phyloP scores from a whole-genome alignment of 2,329 filamentous ascomycete genomes.

The Chrysoporthe deuterocubensis region DNA sequence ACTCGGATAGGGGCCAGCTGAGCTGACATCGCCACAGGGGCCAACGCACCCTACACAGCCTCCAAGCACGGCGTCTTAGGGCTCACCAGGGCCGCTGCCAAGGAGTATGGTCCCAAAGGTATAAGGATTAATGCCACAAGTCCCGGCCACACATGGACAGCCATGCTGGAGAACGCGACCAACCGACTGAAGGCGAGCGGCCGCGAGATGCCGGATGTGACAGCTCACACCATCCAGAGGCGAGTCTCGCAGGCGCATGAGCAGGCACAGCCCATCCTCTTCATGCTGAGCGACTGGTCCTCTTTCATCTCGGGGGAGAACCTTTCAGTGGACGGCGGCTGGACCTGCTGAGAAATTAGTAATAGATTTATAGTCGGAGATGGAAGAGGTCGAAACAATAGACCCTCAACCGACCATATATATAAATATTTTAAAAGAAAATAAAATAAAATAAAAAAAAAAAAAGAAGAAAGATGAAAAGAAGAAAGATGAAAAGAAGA shows the following conservation, averaged over 20 bases:
- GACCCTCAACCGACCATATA: not conserved
- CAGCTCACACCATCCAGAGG: conserved; percentile 1
- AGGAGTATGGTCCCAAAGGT: conserved; percentile 35
- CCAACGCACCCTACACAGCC: conserved; percentile 33
- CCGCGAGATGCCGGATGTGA: conserved; percentile 1
- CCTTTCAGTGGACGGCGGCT: not conserved
- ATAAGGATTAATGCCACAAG: conserved; percentile 36
- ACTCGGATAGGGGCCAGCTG: not conserved
- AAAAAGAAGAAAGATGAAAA: not conserved
- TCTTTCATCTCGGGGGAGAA: conserved; percentile 4
- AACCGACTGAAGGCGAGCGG: conserved; percentile 3
- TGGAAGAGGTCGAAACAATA: not conserved
- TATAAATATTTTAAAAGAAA: too few species aligned
- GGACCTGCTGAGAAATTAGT: not conserved
- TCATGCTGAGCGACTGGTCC: conserved; percentile 5
- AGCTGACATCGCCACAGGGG: not conserved
- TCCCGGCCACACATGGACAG: not conserved
- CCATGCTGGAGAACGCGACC: conserved; percentile 2
- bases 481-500: too few species aligned
- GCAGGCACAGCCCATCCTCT: conserved; percentile 4
- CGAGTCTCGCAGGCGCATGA: not conserved
- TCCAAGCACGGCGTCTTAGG: conserved; percentile 41
- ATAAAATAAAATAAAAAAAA: too few species aligned
- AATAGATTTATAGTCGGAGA: not conserved
- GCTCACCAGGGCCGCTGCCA: conserved; percentile 37